A percentile compares a stretch with the other conserved stretches of the same genome.
Evolutionary conservation across 345 rosid genomes (phyloP).

Genomic region (Rubroshorea leprosula): DNA sequence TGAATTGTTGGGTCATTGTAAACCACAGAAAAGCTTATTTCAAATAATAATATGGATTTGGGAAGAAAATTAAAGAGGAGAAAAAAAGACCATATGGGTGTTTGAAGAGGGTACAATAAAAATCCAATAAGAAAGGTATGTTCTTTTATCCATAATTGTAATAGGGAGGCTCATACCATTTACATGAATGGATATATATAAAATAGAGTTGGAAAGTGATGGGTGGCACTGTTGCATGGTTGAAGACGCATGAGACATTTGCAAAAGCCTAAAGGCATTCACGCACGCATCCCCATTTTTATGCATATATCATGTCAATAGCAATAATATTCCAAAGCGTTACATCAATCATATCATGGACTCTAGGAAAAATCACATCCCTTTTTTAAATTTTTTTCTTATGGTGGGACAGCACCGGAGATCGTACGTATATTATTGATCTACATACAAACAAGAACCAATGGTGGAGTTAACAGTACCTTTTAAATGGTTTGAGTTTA

Average conservation of each 20-base stretch:
- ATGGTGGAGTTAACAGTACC: no score
- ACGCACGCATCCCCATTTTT: constrained; percentile 16
- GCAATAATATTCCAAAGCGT: neutral
- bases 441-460: no score
- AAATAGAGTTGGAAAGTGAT: neutral
- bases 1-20: no score
- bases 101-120: no score
- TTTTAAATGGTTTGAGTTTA: no score
- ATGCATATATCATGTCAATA: neutral
- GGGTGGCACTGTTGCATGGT: constrained; percentile 16
- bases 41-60: no score
- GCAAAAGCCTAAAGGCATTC: constrained; percentile 2
- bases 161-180: constrained; percentile 9
- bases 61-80: no score
- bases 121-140: neutral
- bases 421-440: no score
- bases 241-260: constrained; percentile 17
- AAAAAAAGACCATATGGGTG: neutral
- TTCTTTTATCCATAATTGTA: neutral
- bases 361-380: no score
- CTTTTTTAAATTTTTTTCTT: neutral
- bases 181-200: constrained; percentile 14
- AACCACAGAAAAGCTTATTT: no score
- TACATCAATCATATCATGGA: neutral
- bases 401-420: constrained; percentile 1